Evolutionary conservation across 2,329 filamentous ascomycete species (phyloP), one percentile per base, ranked within the genome.

Genomic region (Penicillium paneum): DNA sequence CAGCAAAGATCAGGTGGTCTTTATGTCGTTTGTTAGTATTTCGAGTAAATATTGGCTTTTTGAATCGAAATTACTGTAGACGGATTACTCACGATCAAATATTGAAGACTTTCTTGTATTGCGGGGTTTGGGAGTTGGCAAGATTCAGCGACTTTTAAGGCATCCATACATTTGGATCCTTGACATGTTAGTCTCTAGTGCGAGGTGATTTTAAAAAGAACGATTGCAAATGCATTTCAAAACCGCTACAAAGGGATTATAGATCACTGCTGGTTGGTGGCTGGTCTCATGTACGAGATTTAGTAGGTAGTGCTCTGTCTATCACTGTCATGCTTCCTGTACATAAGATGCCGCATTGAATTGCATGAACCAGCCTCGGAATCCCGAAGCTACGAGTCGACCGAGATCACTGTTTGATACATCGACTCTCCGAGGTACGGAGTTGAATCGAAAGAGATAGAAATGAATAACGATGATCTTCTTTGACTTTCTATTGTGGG

Each of bases 291-390:
- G 28, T 29, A 10, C 13, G 8, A 40, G 13, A 15, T 21, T 31
- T 31, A n/a, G n/a, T n/a, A n/a, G n/a, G n/a, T n/a, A n/a, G 21
- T 21, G 21, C 21, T 24, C 31, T 15, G 13, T 15, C 21, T 6
- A 36, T 38, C 26, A 38, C 12, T 39, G 32, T 21, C 8, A 39
- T 19, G 41, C 34, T 34, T 35, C 21, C 36, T 26, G n/a, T 38
- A 26, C 32, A 38, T 31, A 21, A 26, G 6, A 12, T 11, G 3
- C 24, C 12, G n/a, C 21, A 26, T 53, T 26, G 5, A 21, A 35
- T 28, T 52, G 49, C 49, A 52, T 29, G 31, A 24, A 24, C 31
- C 24, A 49, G 31, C 51, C 17, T 53, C 51, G 44, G 44, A 53
- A 38, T 24, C 49, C 51, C 38, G 51, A 53, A 43, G 45, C 10